Conservation (phyloP, 2,329 filamentous ascomycete genomes). For the Alternaria sp. region DNA sequence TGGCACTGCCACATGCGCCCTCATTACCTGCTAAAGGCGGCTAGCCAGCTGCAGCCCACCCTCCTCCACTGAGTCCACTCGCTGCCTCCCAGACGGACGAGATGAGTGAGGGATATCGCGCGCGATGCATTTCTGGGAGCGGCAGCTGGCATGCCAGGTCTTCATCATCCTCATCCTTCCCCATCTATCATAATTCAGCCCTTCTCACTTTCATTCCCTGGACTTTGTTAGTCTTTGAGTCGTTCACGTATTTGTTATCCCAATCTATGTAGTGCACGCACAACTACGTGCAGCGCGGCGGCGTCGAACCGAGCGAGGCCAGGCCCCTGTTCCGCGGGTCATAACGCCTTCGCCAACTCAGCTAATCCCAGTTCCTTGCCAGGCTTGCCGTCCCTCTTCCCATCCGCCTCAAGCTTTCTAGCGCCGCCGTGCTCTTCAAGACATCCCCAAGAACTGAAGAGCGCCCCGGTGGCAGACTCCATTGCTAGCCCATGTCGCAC, state of each 20-base stretch:
- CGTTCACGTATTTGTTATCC: neutral
- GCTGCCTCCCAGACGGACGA: neutral
- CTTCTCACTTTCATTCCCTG: neutral
- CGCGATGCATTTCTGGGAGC: neutral
- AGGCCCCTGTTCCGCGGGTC: constrained; percentile 25
- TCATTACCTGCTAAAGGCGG: constrained; percentile 29
- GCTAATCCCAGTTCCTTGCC: constrained; percentile 28
- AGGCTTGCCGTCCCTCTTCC: constrained; percentile 14
- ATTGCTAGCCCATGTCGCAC: constrained; percentile 43
- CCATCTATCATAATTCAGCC: neutral
- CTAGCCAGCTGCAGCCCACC: constrained; percentile 18
- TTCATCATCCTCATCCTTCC: neutral
- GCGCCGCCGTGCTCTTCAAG: constrained; percentile 22
- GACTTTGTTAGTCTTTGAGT: neutral
- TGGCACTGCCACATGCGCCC: constrained; percentile 31
- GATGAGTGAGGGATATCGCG: neutral
- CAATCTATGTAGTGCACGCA: constrained; percentile 1
- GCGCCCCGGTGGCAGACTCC: constrained; percentile 32
- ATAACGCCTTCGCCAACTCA: constrained; percentile 26
- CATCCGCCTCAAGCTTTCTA: constrained; percentile 17
- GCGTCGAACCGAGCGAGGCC: constrained; percentile 23
- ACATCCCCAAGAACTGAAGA: constrained; percentile 22
- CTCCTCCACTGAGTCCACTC: neutral
- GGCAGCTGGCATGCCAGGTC: neutral
- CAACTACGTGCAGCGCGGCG: constrained; percentile 20